phyloP scores from a whole-genome alignment of 176 grass and related monocot genomes.

The Bolboschoenus planiculmis region DNA sequence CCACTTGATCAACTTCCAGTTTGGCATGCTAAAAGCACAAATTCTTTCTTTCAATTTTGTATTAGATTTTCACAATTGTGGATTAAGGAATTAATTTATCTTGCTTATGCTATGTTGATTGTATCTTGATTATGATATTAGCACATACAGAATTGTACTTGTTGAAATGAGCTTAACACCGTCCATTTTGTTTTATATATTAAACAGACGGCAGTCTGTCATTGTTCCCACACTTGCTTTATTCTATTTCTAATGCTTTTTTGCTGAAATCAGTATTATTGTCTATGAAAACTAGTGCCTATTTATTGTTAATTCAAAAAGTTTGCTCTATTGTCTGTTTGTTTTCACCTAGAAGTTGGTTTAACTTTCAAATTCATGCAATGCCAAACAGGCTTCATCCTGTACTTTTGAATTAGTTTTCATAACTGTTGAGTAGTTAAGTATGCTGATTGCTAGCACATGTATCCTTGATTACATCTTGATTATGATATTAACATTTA shows the following conservation, averaged over 20 bases:
- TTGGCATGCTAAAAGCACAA: background rate
- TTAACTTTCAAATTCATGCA: background rate
- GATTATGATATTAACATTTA: background rate
- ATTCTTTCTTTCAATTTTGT: background rate
- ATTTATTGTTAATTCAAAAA: background rate
- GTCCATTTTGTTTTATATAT: background rate
- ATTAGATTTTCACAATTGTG: background rate
- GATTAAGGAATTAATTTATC: background rate
- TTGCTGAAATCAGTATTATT: background rate
- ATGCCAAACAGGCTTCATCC: background rate
- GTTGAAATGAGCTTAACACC: background rate
- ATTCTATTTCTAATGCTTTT: background rate
- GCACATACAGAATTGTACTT: background rate
- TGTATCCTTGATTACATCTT: background rate
- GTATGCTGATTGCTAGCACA: background rate
- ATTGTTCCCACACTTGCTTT: background rate
- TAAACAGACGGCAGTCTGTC: background rate
- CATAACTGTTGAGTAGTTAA: background rate
- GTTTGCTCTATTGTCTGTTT: background rate
- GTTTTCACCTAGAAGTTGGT: background rate
- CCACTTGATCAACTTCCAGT: background rate
- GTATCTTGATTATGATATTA: constrained; percentile 1
- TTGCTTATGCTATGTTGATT: background rate
- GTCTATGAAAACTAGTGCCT: background rate
- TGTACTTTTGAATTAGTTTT: background rate